Conservation (phyloP, 768 basidiomycete genomes). For the Lactarius indigo region DNA sequence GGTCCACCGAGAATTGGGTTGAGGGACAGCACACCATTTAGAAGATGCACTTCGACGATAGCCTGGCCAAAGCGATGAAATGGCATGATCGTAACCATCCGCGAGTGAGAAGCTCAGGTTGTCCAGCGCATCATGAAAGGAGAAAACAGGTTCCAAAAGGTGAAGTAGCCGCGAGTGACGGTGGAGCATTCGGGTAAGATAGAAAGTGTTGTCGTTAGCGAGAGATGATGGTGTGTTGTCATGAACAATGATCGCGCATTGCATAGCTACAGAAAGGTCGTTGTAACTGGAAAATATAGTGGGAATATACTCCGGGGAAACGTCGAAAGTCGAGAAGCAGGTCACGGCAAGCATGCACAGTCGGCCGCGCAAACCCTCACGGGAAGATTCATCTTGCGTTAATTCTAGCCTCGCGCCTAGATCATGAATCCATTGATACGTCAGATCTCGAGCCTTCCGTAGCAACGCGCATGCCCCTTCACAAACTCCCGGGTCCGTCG, state of each 20-base stretch:
- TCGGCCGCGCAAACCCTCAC: neutral
- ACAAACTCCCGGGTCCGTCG: slow-evolving; percentile 1
- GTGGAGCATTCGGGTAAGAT: slow-evolving; percentile 2
- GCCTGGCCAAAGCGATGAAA: neutral
- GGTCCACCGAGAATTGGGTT: slow-evolving; percentile 10
- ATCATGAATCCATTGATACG: slow-evolving; percentile 8
- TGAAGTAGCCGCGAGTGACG: slow-evolving; percentile 12
- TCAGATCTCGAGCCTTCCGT: slow-evolving; percentile 11
- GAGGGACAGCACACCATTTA: neutral
- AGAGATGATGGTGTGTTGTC: slow-evolving; percentile 10
- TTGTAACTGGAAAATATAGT: neutral
- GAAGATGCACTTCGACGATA: neutral
- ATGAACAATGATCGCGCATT: slow-evolving; percentile 14
- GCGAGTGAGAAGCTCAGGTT: neutral
- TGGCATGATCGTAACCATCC: neutral
- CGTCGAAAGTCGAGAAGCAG: slow-evolving; percentile 16
- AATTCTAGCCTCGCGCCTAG: slow-evolving; percentile 2
- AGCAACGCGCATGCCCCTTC: neutral
- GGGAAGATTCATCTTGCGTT: neutral
- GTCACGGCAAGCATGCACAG: slow-evolving; percentile 13
- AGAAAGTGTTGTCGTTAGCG: neutral
- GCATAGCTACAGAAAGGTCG: slow-evolving; percentile 14
- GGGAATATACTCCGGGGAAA: neutral
- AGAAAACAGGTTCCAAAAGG: slow-evolving; percentile 7
- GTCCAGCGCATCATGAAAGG: neutral